Base-by-base conservation (phyloP, 1,284 basidiomycete genomes). In the Rhodotorula sp. region DNA sequence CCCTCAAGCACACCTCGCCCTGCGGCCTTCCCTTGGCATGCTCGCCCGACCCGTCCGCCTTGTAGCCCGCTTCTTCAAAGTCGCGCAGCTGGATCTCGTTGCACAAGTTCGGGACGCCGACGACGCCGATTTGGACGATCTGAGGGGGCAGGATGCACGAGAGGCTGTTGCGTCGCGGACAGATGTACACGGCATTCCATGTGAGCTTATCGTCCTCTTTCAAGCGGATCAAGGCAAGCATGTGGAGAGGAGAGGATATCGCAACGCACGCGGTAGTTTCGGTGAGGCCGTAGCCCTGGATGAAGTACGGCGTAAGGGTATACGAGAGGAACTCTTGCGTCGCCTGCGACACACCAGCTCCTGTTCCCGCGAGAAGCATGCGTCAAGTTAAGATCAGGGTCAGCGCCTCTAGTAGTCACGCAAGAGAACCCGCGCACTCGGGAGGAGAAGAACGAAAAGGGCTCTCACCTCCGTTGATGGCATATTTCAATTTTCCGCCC, bases 271-370 rank as follows among this genome's bases (percentile, higher is more conserved):
- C 65, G 4, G 65, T 61, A 5, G 65, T 56, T 34, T 67, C 66
- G 34, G 66, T 67, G 1, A 62, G 49, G 5, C 66, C 94, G 71
- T 66, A 91, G 90, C 94, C 83, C 83, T 97, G 93, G n/a, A 97
- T 83, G 73, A 95, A 83, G 43, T 84, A 88, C 26, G 62, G 63
- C 28, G 93, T 91, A 34, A 98, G 84, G 15, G 91, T 88, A 58
- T 87, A 84, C 63, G 86, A 85, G 79, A 98, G 83, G 85, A 97
- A 97, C 79, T 94, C 89, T 81, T 98, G 95, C 0, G 95, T 95
- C 78, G 92, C 91, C 64, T 80, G 83, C 73, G 89, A 90, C 72
- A 98, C 84, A 21, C 92, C 88, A 1, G 95, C 92, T 68, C 95
- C 94, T 72, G 86, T 18, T 57, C 34, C 23, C 23, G 4, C 7